A percentile compares a stretch with the other conserved stretches of the same genome.
Conservation (phyloP, 1,284 basidiomycete genomes). For the Rhodofomes roseus region DNA sequence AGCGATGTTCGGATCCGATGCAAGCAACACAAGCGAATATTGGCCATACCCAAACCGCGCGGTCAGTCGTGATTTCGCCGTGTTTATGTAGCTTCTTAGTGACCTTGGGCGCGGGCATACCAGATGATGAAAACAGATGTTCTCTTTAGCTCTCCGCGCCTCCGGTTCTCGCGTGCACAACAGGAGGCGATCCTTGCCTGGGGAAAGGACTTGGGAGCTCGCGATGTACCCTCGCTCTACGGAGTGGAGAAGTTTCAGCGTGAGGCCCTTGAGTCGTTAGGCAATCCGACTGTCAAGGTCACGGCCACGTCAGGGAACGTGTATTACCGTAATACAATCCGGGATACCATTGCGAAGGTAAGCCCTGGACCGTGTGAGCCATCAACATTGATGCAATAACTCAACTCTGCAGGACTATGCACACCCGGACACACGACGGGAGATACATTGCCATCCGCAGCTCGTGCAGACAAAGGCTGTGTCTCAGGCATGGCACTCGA, state of each 20-base stretch:
- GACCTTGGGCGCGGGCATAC: too few species aligned
- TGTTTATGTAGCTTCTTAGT: too few species aligned
- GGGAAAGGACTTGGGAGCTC: constrained; percentile 7
- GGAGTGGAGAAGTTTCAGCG: constrained; percentile 4
- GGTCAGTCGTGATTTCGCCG: too few species aligned
- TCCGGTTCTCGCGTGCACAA: constrained; percentile 10
- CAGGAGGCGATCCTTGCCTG: constrained; percentile 8
- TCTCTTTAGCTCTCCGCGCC: constrained; percentile 9
- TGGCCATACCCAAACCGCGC: too few species aligned
- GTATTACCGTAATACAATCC: not conserved
- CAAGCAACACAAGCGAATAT: too few species aligned
- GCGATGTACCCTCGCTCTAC: constrained; percentile 9
- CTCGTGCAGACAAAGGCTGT: not conserved
- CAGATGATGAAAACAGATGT: constrained; percentile 12
- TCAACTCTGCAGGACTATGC: constrained; percentile 9
- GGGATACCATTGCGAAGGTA: not conserved
- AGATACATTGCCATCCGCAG: constrained; percentile 3
- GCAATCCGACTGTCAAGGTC: not conserved
- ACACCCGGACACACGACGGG: not conserved
- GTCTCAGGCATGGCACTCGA: not conserved
- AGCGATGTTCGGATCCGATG: too few species aligned
- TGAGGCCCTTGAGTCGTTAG: not conserved
- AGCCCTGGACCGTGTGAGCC: not conserved
- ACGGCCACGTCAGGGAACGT: not conserved
- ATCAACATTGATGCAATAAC: not conserved